Base-by-base conservation (phyloP, 176 grass and related monocot genomes). In the Eragrostis curvula region DNA sequence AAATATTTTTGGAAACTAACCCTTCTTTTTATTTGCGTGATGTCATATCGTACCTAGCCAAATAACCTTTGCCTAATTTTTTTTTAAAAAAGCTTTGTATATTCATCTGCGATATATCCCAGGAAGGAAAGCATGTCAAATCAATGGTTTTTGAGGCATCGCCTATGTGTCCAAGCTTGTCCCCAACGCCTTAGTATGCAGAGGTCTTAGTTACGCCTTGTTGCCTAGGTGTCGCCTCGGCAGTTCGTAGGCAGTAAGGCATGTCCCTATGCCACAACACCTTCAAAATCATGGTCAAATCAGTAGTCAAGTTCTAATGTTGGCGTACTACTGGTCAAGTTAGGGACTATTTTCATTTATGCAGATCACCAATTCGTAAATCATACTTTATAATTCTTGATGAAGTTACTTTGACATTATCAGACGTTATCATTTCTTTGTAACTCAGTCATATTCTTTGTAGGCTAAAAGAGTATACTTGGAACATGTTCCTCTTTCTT, bases 381-480 rank as follows among this genome's bases (percentile, higher is more conserved):
- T 56, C 21, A 23, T 58, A 58, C 1, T 58, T 58, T 58, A 58
- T 12, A 58, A 58, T 23, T 58, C 21, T 24, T 58, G 21, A 58
- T 58, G 21, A 58, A 58, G 8, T 58, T 58, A 24, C 20, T 58
- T 58, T 8, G 2, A 58, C 21, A 58, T 58, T 21, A 11, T 14
- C 55, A 58, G 55, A 58, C 21, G 0, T 58, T 58, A 41, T 52
- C 21, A 43, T 71, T 81, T 77, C 28, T 81, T 66, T 49, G 0
- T 83, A 68, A 60, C 79, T 74, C 20, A 43, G 13, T 61, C 7
- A 64, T 74, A 67, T 73, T 75, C 3, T 89, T 60, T 76, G 66
- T 81, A 97, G 89, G 87, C 88, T 47, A 97, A 92, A 87, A 83
- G 81, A 70, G 94, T 97, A 85, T 97, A 89, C 74, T 48, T 97